A percentile compares a stretch with the other conserved stretches of the same genome.
These are phyloP conservation scores for Naematelia aurantialba DNA, from an alignment of 768 basidiomycete species.

Conservation along the genomic window DNA sequence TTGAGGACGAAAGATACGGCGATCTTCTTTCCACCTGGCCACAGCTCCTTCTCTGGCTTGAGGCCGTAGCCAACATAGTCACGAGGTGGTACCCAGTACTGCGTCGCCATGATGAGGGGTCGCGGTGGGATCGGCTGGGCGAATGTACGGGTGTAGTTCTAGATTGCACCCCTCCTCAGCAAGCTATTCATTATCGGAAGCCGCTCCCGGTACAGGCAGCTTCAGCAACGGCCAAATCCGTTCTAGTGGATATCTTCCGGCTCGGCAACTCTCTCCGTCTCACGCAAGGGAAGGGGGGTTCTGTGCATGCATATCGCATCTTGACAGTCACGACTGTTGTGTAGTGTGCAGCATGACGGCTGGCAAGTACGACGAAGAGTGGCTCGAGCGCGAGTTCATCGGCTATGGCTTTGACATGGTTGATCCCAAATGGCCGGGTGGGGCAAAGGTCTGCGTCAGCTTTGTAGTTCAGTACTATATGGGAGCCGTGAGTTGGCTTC, in stretches of 20 bases:
- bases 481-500: slow-evolving; percentile 22
- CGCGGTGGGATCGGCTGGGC: not conserved
- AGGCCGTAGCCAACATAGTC: slow-evolving; percentile 37
- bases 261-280: not conserved
- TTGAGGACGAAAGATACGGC: slow-evolving; percentile 36
- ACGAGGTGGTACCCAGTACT: slow-evolving; percentile 19
- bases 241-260: slow-evolving; percentile 1
- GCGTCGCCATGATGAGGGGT: not conserved
- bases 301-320: too few species aligned
- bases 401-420: slow-evolving; percentile 25
- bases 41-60: slow-evolving; percentile 13
- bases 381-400: slow-evolving; percentile 31
- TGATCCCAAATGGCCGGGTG: slow-evolving; percentile 29
- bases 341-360: slow-evolving; percentile 5
- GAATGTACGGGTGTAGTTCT: too few species aligned
- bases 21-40: slow-evolving; percentile 33
- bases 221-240: too few species aligned
- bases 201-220: too few species aligned
- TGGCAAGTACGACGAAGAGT: slow-evolving; percentile 18
- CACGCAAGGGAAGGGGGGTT: too few species aligned
- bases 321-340: too few species aligned
- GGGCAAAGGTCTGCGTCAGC: slow-evolving; percentile 26
- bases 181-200: too few species aligned
- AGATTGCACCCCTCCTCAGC: too few species aligned
- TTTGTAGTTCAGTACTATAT: slow-evolving; percentile 29